Evolutionary conservation across 2,329 filamentous ascomycete species (phyloP), one percentile per base, ranked within the genome.

Genomic region (Sclerotinia trifoliorum): DNA sequence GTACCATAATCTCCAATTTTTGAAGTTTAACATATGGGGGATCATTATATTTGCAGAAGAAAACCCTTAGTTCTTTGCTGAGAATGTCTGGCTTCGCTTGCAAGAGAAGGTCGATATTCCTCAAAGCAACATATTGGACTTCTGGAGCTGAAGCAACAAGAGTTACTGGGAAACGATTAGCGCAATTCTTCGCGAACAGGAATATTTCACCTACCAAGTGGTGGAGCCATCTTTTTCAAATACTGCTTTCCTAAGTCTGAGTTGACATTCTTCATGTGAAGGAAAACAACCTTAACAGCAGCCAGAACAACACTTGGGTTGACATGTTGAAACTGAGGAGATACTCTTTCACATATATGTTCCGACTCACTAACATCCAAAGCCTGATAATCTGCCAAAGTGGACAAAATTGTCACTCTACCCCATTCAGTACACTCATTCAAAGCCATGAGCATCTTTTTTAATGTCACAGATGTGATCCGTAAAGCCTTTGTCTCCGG

Each of bases 11-110:
- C 78, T 99, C 95, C 62, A 99, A 86, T 78, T 99, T 99, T 78
- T 97, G 91, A 70, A 99, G 88, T 80, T 99, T 99, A 75, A 99
- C 89, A 78, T 99, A 99, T 29, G 93, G 93, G 1, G 95, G 94
- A 75, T 99, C 95, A 78, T 98, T 98, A 83, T 99, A 99, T 81
- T 99, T 99, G 89, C 95, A 99, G 82, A 99, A 99, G 82, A 99
- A 99, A 11, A 99, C 95, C 56, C 95, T 88, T 76, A 99, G 88
- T 80, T 99, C 95, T 80, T 98, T 98, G 84, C 92, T 96, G 13
- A 99, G 85, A 67, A 99, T 97, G 74, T 97, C 94, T 15, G 95
- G 93, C 79, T 97, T 94, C 74, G 96, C 95, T 79, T 99, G 95
- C 35, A 99, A 85, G 7, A 99, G 84, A 46, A 99, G 87, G 74